Conservation (phyloP, 2,329 filamentous ascomycete genomes). For the Ophiocordyceps polyrhachis-furcata region DNA sequence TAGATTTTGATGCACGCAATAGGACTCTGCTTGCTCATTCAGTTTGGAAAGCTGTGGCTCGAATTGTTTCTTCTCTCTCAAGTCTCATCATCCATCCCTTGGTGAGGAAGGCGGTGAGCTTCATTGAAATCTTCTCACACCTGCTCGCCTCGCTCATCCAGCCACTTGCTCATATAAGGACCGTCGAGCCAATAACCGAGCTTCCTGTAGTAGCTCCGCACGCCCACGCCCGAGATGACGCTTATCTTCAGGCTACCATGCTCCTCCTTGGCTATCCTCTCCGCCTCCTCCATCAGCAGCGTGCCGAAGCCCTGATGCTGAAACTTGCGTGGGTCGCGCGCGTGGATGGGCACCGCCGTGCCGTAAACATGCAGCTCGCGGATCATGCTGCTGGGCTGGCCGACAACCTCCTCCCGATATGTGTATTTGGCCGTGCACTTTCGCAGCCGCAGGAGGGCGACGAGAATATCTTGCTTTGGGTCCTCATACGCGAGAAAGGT, state of each 20-base stretch:
- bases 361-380: constrained; percentile 94
- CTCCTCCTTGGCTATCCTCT: constrained; percentile 84
- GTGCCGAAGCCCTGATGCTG: constrained; percentile 97
- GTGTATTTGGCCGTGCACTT: constrained; percentile 88
- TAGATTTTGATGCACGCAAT: no score
- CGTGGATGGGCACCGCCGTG: constrained; percentile 91
- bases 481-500: constrained; percentile 97
- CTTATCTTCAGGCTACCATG: constrained; percentile 89
- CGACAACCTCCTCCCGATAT: constrained; percentile 69
- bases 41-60: no score
- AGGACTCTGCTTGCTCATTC: no score
- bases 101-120: no score
- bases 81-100: no score
- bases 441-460: constrained; percentile 70
- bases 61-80: no score
- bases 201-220: constrained; percentile 84
- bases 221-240: constrained; percentile 94
- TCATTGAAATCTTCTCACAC: no score
- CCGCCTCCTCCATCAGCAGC: constrained; percentile 91
- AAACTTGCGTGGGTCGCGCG: constrained; percentile 86
- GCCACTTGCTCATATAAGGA: constrained; percentile 58
- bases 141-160: constrained; percentile 24
- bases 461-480: constrained; percentile 93
- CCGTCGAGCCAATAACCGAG: constrained; percentile 89
- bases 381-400: constrained; percentile 79